These are phyloP conservation scores for Pisolithus microcarpus DNA, from an alignment of 768 basidiomycete genomes.

Conservation along the genomic window DNA sequence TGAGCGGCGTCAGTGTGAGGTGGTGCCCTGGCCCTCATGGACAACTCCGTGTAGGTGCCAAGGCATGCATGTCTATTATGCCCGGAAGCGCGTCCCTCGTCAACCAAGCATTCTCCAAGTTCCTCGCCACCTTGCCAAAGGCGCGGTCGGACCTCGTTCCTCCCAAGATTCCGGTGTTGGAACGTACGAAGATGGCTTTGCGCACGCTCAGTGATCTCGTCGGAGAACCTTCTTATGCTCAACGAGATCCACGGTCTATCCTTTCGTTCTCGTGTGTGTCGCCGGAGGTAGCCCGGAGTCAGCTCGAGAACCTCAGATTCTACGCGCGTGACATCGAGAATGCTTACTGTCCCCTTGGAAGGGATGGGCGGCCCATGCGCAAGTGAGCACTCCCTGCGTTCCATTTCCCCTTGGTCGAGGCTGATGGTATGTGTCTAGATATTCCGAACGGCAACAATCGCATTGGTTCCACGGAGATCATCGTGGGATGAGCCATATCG, in stretches of 20 bases:
- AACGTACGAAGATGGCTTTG: slow-evolving; percentile 53
- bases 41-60: slow-evolving; percentile 36
- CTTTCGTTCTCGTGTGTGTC: slow-evolving; percentile 64
- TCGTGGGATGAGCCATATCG: slow-evolving; percentile 50
- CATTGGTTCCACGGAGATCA: slow-evolving; percentile 61
- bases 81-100: slow-evolving; percentile 53
- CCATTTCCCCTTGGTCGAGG: not conserved
- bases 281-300: slow-evolving; percentile 42
- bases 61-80: slow-evolving; percentile 47
- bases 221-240: slow-evolving; percentile 37
- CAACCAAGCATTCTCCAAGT: slow-evolving; percentile 57
- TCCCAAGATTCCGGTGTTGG: slow-evolving; percentile 28
- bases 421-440: slow-evolving; percentile 29
- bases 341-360: slow-evolving; percentile 51
- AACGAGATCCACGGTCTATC: slow-evolving; percentile 50
- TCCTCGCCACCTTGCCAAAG: slow-evolving; percentile 49
- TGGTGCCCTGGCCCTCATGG: not conserved
- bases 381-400: slow-evolving; percentile 36
- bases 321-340: slow-evolving; percentile 39
- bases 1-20: slow-evolving; percentile 2
- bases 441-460: slow-evolving; percentile 48
- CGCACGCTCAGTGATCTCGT: slow-evolving; percentile 45
- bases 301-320: slow-evolving; percentile 40
- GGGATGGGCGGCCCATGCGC: slow-evolving; percentile 53
- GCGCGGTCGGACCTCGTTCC: slow-evolving; percentile 41